These are phyloP conservation scores for Huntiella bhutanensis DNA, from an alignment of 2,329 filamentous ascomycete genomes.

Conservation along the genomic window DNA sequence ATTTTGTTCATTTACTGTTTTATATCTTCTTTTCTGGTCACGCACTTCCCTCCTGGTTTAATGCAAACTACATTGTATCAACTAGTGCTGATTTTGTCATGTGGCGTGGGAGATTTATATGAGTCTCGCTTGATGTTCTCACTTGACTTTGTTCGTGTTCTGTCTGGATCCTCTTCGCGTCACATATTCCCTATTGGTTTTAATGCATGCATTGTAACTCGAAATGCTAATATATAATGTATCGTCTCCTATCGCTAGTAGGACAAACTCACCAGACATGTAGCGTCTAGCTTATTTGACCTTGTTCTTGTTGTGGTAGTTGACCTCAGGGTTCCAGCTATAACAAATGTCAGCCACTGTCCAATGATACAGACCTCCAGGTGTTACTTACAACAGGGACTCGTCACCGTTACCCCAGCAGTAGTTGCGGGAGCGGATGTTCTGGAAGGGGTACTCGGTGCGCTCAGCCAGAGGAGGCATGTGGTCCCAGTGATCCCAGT, in stretches of 20 bases:
- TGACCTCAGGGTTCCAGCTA: conserved; percentile 88
- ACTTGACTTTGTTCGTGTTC: no score
- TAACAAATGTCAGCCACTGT: conserved; percentile 3
- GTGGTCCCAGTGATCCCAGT: conserved; percentile 92
- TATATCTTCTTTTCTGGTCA: background rate
- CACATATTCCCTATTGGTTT: no score
- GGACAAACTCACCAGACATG: background rate
- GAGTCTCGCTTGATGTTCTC: no score
- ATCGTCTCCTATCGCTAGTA: background rate
- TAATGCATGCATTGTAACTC: no score
- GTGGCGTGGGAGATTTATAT: no score
- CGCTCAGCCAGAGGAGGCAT: conserved; percentile 76
- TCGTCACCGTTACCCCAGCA: conserved; percentile 92
- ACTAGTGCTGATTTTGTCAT: no score
- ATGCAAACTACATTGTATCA: no score
- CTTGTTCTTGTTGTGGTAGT: conserved; percentile 94
- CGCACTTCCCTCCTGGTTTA: no score
- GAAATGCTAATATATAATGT: background rate
- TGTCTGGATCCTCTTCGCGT: no score
- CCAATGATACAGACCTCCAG: background rate
- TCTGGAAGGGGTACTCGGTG: conserved; percentile 89
- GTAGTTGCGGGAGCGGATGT: conserved; percentile 92
- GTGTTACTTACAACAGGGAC: conserved; percentile 45
- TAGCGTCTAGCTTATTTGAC: conserved; percentile 13
- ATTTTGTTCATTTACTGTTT: background rate